phyloP scores from a whole-genome alignment of 495 filamentous ascomycete species.

The Xylaria nigripes region DNA sequence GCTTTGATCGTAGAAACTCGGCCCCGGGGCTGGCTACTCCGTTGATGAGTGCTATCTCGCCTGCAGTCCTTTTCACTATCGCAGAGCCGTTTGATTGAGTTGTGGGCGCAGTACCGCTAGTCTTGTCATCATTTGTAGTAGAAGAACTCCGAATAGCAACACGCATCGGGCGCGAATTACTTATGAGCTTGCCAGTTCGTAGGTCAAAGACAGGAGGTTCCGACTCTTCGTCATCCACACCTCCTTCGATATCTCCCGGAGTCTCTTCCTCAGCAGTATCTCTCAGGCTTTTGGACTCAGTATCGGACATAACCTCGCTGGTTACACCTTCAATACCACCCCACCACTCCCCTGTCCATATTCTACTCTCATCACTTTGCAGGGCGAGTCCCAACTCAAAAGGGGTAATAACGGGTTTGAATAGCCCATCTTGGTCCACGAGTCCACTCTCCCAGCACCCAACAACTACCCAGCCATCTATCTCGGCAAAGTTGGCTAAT shows the following conservation, averaged over 20 bases:
- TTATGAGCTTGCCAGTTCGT: conserved; percentile 77
- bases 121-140: conserved; percentile 17
- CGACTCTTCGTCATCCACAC: conserved; percentile 38
- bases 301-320: conserved; percentile 5
- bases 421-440: conserved; percentile 71
- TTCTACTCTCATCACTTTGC: conserved; percentile 56
- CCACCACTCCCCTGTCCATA: conserved; percentile 72
- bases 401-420: conserved; percentile 79
- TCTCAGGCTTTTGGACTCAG: conserved; percentile 9
- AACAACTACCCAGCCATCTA: conserved; percentile 94
- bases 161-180: conserved; percentile 71
- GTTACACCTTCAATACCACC: conserved; percentile 58
- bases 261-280: conserved; percentile 12
- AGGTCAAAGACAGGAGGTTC: conserved; percentile 87
- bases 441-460: conserved; percentile 97
- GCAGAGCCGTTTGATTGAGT: conserved; percentile 19
- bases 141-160: conserved; percentile 26
- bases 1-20: conserved; percentile 69
- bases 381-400: conserved; percentile 79
- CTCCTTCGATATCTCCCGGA: conserved; percentile 22
- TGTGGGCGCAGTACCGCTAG: conserved; percentile 19
- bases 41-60: conserved; percentile 66
- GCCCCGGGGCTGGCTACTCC: conserved; percentile 83
- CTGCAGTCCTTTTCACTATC: conserved; percentile 20
- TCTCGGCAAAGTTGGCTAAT: conserved; percentile 89